These are phyloP conservation scores for Saccharomycopsis capsularis DNA, from an alignment of 805 yeast genomes.

Conservation along the genomic window DNA sequence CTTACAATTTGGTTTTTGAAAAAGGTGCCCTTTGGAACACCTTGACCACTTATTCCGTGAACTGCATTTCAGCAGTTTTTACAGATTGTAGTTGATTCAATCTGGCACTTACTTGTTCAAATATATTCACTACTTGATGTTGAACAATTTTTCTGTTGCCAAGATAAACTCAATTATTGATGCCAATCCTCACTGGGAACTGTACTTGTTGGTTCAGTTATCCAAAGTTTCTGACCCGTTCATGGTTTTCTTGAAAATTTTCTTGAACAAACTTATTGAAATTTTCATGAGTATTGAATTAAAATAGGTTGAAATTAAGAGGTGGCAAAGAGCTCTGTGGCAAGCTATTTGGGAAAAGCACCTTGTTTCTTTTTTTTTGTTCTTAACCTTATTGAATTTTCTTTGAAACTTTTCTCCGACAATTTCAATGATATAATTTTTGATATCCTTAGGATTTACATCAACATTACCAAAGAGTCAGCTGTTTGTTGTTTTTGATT, in stretches of 20 bases:
- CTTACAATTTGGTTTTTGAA: slow-evolving; percentile 7
- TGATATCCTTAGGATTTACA: slow-evolving; percentile 4
- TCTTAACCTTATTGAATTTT: neutral
- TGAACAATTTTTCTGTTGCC: neutral
- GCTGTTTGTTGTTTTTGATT: slow-evolving; percentile 1
- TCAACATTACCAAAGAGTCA: slow-evolving; percentile 11
- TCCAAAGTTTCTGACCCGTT: neutral
- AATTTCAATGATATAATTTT: too few relatives aligned
- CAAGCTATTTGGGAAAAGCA: too few relatives aligned
- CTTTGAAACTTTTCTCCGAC: neutral
- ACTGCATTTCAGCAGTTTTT: slow-evolving; percentile 12
- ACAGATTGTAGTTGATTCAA: slow-evolving; percentile 6
- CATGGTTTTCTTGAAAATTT: slow-evolving; percentile 1
- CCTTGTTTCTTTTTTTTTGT: neutral
- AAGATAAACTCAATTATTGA: neutral
- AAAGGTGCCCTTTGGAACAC: neutral
- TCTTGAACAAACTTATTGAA: slow-evolving; percentile 7
- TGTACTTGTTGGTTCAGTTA: neutral
- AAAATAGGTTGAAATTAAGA: too few relatives aligned
- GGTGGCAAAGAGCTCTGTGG: too few relatives aligned
- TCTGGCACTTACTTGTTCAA: slow-evolving; percentile 11
- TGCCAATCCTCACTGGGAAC: neutral
- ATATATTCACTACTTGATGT: slow-evolving; percentile 5
- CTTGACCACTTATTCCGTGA: slow-evolving; percentile 7
- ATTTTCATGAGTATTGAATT: slow-evolving; percentile 4